Evolutionary conservation across 805 yeast species (phyloP), one percentile per base, ranked within the genome.

Genomic region (Lipomyces chichibuensis): DNA sequence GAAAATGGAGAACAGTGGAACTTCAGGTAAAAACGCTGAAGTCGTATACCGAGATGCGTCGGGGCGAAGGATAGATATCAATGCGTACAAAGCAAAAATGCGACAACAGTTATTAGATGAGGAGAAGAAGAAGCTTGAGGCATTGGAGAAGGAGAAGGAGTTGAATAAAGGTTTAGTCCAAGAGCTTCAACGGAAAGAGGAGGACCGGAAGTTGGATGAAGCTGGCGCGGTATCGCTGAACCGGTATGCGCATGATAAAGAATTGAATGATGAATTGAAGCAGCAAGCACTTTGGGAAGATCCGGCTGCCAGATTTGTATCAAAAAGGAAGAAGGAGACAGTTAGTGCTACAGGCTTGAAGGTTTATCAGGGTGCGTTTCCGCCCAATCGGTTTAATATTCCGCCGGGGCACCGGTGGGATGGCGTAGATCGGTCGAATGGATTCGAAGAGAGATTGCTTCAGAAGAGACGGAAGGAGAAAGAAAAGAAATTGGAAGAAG

Each of bases 361-460:
- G 57, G 75, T 84, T 1, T 92, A 88, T 72, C 75, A 78, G 35
- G 88, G 88, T 0, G 70, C 81, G 0, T 85, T 77, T 63, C 86
- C 91, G 0, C 85, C 84, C 25, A 93, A 93, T 75, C 79, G 98
- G 65, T 93, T 91, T 77, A 84, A 84, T 2, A 87, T 93, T 14
- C 78, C 79, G 3, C 96, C 97, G 0, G 97, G 98, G 0, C 80
- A 81, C 71, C 81, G 91, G 65, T 93, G 98, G 98, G 97, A 91
- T 77, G 98, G 98, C 0, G 87, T 93, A 1, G 93, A 91, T 77
- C 80, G 98, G 66, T 87, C 96, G 0, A 93, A 89, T 75, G 97
- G 97, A 2, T 93, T 90, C 77, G 98, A 93, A 75, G 80, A 79
- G 59, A 80, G 83, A 63, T 84, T 90, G 82, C 82, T 90, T 70